Evolutionary conservation across 2,329 filamentous ascomycete genomes (phyloP).

Genomic region (Tothia fuscella): DNA sequence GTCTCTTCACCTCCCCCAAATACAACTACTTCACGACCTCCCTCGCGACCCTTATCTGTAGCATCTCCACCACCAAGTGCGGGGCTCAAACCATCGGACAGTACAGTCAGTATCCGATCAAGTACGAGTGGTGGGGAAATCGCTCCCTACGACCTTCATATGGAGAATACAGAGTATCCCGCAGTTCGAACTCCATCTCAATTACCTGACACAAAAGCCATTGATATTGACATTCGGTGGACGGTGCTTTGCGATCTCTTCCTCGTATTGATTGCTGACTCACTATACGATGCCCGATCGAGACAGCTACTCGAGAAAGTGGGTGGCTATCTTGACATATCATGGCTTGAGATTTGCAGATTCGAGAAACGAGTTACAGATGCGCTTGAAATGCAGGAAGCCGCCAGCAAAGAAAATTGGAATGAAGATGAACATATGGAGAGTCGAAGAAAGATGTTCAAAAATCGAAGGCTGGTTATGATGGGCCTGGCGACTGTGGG

Average conservation of each 20-base stretch:
- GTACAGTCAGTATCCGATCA: slow-evolving; percentile 11
- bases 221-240: slow-evolving; percentile 95
- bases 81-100: background rate
- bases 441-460: slow-evolving; percentile 63
- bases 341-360: slow-evolving; percentile 85
- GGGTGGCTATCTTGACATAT: slow-evolving; percentile 65
- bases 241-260: slow-evolving; percentile 95
- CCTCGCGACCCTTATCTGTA: too few species aligned
- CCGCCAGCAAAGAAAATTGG: slow-evolving; percentile 91
- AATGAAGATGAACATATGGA: slow-evolving; percentile 95
- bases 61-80: background rate
- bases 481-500: slow-evolving; percentile 97
- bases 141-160: slow-evolving; percentile 41
- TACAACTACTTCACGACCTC: slow-evolving; percentile 14
- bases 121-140: slow-evolving; percentile 29
- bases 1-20: slow-evolving; percentile 15
- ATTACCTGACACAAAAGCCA: slow-evolving; percentile 65
- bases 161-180: slow-evolving; percentile 56
- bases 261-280: slow-evolving; percentile 90
- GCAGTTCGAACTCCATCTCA: slow-evolving; percentile 75
- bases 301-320: slow-evolving; percentile 74
- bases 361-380: slow-evolving; percentile 98
- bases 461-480: slow-evolving; percentile 77
- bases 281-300: slow-evolving; percentile 81
- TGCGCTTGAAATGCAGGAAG: slow-evolving; percentile 93